Base-by-base conservation (phyloP, 495 filamentous ascomycete species). In the Aspergillus ellipticus region DNA sequence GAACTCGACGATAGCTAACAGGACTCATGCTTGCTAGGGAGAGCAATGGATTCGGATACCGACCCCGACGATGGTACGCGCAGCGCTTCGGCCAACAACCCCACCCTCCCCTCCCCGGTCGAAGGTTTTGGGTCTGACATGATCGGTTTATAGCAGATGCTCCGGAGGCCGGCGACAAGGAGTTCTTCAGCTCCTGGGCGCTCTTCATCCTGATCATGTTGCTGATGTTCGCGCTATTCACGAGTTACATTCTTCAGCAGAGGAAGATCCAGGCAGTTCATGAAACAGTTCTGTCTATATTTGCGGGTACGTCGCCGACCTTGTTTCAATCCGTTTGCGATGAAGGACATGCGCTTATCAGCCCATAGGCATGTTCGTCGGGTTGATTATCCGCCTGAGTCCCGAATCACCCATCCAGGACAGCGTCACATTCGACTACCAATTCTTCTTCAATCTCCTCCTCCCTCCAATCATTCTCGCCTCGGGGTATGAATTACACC, bases 401-500 rank as follows among this genome's bases (percentile, higher is more conserved):
- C 80, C 86, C 50, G 84, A 85, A 58, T 85, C 90, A 37, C 88
- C 85, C 59, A 91, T 98, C 54, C 88, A 90, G 68, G 86, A 87
- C 57, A 82, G 88, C 57, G 89, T 98, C 58, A 94, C 87, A 69
- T 98, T 98, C 78, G 85, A 97, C 75, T 96, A 97, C 70, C 92
- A 97, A 65, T 92, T 96, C 72, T 98, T 98, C 79, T 98, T 98
- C 78, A 98, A 97, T 71, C 84, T 98, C 53, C 86, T 98, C 37
- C 86, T 98, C 28, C 94, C 94, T 31, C 94, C 94, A 7, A 98
- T 98, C 66, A 98, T 98, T 70, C 80, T 98, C 41, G 92, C 92
- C 33, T 96, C 92, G 29, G 94, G 94, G 39, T 98, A 97, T 75
- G 94, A 98, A 72, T 72, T 98, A 35, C 94, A 98, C 69, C 94